Conservation (phyloP, 83 land plant species). For the Picea abies region DNA sequence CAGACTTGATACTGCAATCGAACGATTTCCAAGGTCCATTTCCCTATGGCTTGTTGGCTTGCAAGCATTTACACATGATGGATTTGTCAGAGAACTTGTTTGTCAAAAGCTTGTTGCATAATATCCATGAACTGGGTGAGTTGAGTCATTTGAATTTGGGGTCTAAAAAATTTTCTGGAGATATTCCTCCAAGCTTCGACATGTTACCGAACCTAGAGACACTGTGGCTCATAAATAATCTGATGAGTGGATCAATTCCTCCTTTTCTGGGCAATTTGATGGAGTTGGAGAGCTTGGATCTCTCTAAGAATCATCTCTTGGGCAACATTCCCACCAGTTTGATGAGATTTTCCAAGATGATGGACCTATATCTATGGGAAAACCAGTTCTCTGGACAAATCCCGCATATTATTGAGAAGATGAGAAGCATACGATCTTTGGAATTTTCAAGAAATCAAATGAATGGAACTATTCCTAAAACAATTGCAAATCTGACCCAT, state of each 20-base stretch:
- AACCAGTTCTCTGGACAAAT: constrained; percentile 26
- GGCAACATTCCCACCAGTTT: not conserved
- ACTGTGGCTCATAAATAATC: no score
- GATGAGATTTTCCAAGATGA: no score
- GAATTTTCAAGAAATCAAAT: constrained; percentile 37
- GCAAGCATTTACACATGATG: not conserved
- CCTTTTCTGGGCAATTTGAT: not conserved
- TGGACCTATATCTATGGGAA: no score
- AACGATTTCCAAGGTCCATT: not conserved
- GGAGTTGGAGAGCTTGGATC: not conserved
- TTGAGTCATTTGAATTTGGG: not conserved
- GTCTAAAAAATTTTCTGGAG: not conserved
- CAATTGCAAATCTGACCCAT: constrained; percentile 16
- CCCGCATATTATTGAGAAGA: constrained; percentile 25
- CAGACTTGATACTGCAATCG: not conserved
- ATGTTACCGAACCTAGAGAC: no score
- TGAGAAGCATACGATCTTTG: constrained; percentile 33
- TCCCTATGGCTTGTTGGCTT: not conserved
- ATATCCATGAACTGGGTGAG: not conserved
- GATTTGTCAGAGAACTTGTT: not conserved
- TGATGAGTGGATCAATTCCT: not conserved
- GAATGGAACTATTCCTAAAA: constrained; percentile 32
- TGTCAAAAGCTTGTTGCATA: not conserved
- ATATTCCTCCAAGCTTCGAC: not conserved
- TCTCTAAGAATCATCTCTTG: no score